Conservation (phyloP, 208 protist genomes). For the Leishmania mexicana region DNA sequence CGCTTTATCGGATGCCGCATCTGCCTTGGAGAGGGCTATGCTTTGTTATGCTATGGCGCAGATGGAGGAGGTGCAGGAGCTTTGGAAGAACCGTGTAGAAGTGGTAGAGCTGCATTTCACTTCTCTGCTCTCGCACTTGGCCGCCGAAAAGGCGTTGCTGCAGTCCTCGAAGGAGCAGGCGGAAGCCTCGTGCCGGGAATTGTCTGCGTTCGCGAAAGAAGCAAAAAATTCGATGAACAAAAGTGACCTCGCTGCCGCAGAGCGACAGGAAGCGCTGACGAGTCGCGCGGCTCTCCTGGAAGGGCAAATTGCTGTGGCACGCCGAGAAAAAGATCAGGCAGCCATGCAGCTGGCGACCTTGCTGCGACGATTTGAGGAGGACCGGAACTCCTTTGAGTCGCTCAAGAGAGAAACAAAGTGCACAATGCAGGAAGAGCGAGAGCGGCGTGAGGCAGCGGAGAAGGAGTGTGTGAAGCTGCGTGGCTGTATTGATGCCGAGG, state of each 20-base stretch:
- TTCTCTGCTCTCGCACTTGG: not conserved
- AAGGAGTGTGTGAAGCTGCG: conserved; percentile 48
- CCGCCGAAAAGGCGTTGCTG: conserved; percentile 4
- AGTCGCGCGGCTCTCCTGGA: conserved; percentile 28
- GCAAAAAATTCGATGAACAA: conserved; percentile 30
- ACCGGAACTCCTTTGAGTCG: conserved; percentile 18
- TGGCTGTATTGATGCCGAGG: conserved; percentile 62
- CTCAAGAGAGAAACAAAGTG: conserved; percentile 15
- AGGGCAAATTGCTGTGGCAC: not conserved
- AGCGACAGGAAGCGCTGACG: conserved; percentile 25
- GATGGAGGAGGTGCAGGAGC: not conserved
- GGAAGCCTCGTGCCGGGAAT: conserved; percentile 28
- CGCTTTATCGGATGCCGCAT: not conserved
- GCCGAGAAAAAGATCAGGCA: conserved; percentile 19
- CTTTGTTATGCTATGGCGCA: not conserved
- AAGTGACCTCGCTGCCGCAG: conserved; percentile 25
- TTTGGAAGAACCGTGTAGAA: conserved; percentile 1
- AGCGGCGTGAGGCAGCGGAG: conserved; percentile 16
- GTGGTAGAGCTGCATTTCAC: not conserved
- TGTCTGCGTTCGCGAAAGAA: conserved; percentile 37
- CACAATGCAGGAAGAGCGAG: conserved; percentile 26
- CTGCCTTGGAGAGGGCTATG: not conserved
- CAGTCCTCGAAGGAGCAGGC: conserved; percentile 21
- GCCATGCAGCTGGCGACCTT: conserved; percentile 13
- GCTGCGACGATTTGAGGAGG: conserved; percentile 36